Evolutionary conservation across 495 filamentous ascomycete species (phyloP).

Genomic region (Neurospora hispaniola): DNA sequence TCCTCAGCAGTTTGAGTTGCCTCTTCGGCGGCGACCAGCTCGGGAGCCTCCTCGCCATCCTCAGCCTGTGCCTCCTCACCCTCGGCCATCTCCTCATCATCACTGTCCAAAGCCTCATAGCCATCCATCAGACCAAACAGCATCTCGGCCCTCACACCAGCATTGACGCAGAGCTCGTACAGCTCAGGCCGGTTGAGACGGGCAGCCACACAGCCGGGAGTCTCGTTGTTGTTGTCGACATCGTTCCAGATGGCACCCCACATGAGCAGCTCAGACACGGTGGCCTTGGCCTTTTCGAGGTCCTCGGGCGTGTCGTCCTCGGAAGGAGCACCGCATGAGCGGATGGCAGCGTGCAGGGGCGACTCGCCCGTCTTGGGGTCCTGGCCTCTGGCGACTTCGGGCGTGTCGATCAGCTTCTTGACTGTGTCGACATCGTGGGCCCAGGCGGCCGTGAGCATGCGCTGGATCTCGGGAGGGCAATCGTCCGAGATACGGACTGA

Average conservation of each 20-base stretch:
- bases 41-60: slow-evolving; percentile 31
- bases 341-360: slow-evolving; percentile 83
- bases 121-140: slow-evolving; percentile 64
- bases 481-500: slow-evolving; percentile 33
- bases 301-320: slow-evolving; percentile 29
- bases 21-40: slow-evolving; percentile 18
- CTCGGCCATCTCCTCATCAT: slow-evolving; percentile 39
- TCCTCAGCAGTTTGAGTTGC: slow-evolving; percentile 3
- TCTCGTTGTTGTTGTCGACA: slow-evolving; percentile 73
- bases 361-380: slow-evolving; percentile 79
- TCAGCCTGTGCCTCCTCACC: slow-evolving; percentile 27
- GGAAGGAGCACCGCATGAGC: slow-evolving; percentile 54
- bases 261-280: slow-evolving; percentile 65
- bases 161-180: slow-evolving; percentile 81
- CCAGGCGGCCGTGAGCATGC: slow-evolving; percentile 69
- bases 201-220: slow-evolving; percentile 77
- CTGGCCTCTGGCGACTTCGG: slow-evolving; percentile 60
- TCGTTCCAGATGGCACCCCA: slow-evolving; percentile 97
- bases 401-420: slow-evolving; percentile 56
- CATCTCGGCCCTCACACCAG: slow-evolving; percentile 85
- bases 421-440: slow-evolving; percentile 69
- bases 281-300: slow-evolving; percentile 48
- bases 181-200: slow-evolving; percentile 59
- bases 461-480: slow-evolving; percentile 35
- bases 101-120: slow-evolving; percentile 62